phyloP scores from a whole-genome alignment of 2,329 filamentous ascomycete genomes.

The Blastomyces gilchristii region DNA sequence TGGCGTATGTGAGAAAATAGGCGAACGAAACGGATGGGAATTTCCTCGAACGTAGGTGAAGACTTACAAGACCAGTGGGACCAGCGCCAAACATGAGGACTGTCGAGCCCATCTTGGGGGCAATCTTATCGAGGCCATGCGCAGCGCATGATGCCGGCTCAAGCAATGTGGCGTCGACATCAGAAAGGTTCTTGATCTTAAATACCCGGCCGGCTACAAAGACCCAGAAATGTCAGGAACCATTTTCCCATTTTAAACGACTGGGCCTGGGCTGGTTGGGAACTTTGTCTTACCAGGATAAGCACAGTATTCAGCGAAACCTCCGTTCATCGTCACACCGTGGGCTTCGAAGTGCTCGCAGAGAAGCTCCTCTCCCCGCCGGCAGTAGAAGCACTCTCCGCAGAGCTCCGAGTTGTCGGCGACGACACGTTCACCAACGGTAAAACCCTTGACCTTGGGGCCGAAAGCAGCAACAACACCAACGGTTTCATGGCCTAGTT shows the following conservation, averaged over 20 bases:
- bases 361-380: slow-evolving; percentile 55
- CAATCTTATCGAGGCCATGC: slow-evolving; percentile 58
- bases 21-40: neutral
- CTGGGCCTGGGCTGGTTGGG: neutral
- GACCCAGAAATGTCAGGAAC: slow-evolving; percentile 10
- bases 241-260: neutral
- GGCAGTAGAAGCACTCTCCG: slow-evolving; percentile 63
- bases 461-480: slow-evolving; percentile 53
- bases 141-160: slow-evolving; percentile 60
- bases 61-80: slow-evolving; percentile 49
- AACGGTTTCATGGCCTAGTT: slow-evolving; percentile 54
- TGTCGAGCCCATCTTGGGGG: slow-evolving; percentile 52
- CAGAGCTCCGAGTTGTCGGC: slow-evolving; percentile 51
- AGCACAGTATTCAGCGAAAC: slow-evolving; percentile 60
- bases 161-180: slow-evolving; percentile 57
- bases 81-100: slow-evolving; percentile 58
- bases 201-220: slow-evolving; percentile 46
- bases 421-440: slow-evolving; percentile 54
- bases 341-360: slow-evolving; percentile 61
- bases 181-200: slow-evolving; percentile 53
- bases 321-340: slow-evolving; percentile 50
- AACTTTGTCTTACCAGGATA: slow-evolving; percentile 32
- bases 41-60: neutral
- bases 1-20: neutral
- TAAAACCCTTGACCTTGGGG: slow-evolving; percentile 49